These are phyloP conservation scores for Trichosporon sp. DNA, from an alignment of 1,284 basidiomycete species.

Conservation along the genomic window DNA sequence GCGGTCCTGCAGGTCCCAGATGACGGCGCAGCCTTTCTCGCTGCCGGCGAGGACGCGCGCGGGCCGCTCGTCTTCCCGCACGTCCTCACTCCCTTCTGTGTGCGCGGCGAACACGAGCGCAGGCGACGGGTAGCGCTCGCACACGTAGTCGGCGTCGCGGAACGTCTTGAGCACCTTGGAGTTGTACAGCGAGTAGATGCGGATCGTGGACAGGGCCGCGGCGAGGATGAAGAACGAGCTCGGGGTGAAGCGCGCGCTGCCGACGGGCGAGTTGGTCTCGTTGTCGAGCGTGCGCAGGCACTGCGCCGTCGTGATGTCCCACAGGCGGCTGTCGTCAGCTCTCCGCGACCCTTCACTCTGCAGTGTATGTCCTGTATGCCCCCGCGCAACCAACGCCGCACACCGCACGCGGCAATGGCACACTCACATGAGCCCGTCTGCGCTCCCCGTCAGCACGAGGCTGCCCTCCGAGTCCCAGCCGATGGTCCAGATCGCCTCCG, in stretches of 20 bases:
- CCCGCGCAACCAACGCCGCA: no score
- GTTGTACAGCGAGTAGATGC: constrained; percentile 91
- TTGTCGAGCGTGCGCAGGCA: constrained; percentile 96
- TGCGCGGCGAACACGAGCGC: constrained; percentile 28
- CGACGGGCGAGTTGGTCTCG: constrained; percentile 91
- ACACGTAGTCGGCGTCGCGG: constrained; percentile 28
- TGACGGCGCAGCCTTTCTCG: constrained; percentile 79
- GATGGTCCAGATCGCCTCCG: constrained; percentile 90
- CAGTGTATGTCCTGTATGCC: not conserved
- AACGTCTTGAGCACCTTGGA: constrained; percentile 88
- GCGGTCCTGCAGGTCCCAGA: constrained; percentile 88
- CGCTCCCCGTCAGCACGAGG: constrained; percentile 84
- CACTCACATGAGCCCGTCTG: constrained; percentile 91
- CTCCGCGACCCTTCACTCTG: not conserved
- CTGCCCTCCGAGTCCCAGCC: constrained; percentile 92
- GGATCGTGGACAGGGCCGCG: constrained; percentile 82
- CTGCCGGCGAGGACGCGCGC: constrained; percentile 75
- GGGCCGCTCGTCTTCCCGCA: not conserved
- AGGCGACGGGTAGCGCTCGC: constrained; percentile 35
- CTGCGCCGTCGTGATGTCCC: constrained; percentile 94
- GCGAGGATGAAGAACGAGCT: constrained; percentile 84
- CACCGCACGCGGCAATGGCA: no score
- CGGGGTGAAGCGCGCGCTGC: constrained; percentile 66
- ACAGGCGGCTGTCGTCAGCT: constrained; percentile 66
- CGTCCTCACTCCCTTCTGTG: not conserved